Conservation (phyloP, 1,284 basidiomycete species). For the Peniophora sp. region DNA sequence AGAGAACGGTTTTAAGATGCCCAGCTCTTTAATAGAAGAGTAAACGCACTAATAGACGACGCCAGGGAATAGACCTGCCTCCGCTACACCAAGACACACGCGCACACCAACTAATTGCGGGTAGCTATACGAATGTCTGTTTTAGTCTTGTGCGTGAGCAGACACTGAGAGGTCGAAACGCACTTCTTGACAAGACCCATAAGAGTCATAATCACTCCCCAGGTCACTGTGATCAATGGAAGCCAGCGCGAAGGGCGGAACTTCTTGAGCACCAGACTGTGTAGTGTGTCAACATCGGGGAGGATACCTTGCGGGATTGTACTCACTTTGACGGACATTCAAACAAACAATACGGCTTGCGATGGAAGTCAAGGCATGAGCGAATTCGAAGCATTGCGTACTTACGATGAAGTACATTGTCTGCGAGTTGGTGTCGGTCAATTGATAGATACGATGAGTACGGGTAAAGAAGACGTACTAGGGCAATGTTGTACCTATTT, state of each 20-base stretch:
- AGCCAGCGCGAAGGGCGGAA: constrained; percentile 26
- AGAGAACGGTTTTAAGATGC: neutral
- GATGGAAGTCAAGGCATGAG: neutral
- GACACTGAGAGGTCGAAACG: no score
- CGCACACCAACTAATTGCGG: constrained; percentile 53
- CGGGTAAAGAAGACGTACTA: constrained; percentile 31
- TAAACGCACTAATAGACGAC: constrained; percentile 46
- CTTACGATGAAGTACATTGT: constrained; percentile 63
- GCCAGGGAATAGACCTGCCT: constrained; percentile 66
- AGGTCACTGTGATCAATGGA: constrained; percentile 19
- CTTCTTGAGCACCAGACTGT: constrained; percentile 24
- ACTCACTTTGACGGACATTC: constrained; percentile 55
- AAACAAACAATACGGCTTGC: constrained; percentile 55
- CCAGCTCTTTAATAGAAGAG: neutral
- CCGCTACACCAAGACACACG: constrained; percentile 54
- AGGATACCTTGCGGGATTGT: neutral
- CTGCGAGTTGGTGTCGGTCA: constrained; percentile 24
- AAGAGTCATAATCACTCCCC: constrained; percentile 33
- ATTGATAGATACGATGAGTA: neutral
- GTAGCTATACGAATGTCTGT: constrained; percentile 30
- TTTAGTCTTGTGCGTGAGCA: neutral
- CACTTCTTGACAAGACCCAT: constrained; percentile 66
- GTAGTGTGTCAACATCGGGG: neutral
- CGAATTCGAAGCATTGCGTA: neutral
- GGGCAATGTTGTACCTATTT: constrained; percentile 56